phyloP scores from a whole-genome alignment of 306 rosid genomes.

The peach (Prunus persica) region Prunus_persica_NCBIv2 NC_034009.1:42131501-42132000 shows the following conservation, averaged over 20 bases:
- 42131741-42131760: constrained; percentile 63
- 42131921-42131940: constrained; percentile 74
- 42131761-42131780: constrained; percentile 62
- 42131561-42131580: constrained; percentile 58
- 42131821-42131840: constrained; percentile 7
- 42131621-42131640: background rate
- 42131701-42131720: constrained; percentile 28
- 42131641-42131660: background rate
- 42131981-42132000: constrained; percentile 80
- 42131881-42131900: constrained; percentile 70
- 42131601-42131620: constrained; percentile 6
- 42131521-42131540: constrained; percentile 61
- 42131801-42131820: constrained; percentile 1
- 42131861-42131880: constrained; percentile 54
- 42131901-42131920: constrained; percentile 98
- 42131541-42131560: constrained; percentile 70
- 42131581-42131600: constrained; percentile 67
- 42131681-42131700: constrained; percentile 9
- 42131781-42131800: constrained; percentile 68
- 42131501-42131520: constrained; percentile 87
- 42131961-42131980: constrained; percentile 83
- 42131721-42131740: constrained; percentile 99
- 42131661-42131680: background rate
- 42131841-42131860: constrained; percentile 28
- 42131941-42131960: constrained; percentile 82